These are phyloP conservation scores for Ganoderma resinaceum DNA, from an alignment of 1,284 basidiomycete genomes.

Conservation along the genomic window DNA sequence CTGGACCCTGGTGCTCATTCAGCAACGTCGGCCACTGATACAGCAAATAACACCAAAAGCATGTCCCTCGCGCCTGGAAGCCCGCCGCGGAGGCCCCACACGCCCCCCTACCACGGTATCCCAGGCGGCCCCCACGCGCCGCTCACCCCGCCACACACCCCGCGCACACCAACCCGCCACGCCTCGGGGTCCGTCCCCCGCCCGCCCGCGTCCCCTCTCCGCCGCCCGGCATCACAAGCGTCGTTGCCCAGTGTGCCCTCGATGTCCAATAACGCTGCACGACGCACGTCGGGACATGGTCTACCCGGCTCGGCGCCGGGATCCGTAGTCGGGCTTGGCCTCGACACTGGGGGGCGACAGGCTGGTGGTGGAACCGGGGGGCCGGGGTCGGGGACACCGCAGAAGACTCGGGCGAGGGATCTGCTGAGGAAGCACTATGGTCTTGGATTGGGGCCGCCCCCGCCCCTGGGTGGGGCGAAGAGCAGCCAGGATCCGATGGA, in stretches of 20 bases:
- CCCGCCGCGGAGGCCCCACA: conserved; percentile 21
- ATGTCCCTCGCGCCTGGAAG: conserved; percentile 28
- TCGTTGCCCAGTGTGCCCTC: conserved; percentile 23
- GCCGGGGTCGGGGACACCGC: conserved; percentile 29
- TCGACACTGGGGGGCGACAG: conserved; percentile 13
- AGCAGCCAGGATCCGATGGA: conserved; percentile 77
- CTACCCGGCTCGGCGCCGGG: conserved; percentile 14
- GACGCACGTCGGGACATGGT: conserved; percentile 18
- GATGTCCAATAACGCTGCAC: conserved; percentile 3
- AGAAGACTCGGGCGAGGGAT: conserved; percentile 77
- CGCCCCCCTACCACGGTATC: conserved; percentile 22
- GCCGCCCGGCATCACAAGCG: conserved; percentile 36
- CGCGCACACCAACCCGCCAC: conserved; percentile 23
- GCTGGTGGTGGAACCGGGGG: conserved; percentile 10
- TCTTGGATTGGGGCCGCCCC: conserved; percentile 73
- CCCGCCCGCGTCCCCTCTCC: conserved; percentile 36
- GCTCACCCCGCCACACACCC: conserved; percentile 14
- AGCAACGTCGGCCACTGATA: background rate
- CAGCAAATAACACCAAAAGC: background rate
- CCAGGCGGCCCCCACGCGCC: conserved; percentile 17
- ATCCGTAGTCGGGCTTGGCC: conserved; percentile 13
- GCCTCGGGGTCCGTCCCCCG: conserved; percentile 32
- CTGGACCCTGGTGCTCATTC: background rate
- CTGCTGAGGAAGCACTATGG: conserved; percentile 86
- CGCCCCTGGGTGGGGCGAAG: conserved; percentile 55